Evolutionary conservation across 2,329 filamentous ascomycete genomes (phyloP).

Genomic region (Cordyceps cateniannulata): DNA sequence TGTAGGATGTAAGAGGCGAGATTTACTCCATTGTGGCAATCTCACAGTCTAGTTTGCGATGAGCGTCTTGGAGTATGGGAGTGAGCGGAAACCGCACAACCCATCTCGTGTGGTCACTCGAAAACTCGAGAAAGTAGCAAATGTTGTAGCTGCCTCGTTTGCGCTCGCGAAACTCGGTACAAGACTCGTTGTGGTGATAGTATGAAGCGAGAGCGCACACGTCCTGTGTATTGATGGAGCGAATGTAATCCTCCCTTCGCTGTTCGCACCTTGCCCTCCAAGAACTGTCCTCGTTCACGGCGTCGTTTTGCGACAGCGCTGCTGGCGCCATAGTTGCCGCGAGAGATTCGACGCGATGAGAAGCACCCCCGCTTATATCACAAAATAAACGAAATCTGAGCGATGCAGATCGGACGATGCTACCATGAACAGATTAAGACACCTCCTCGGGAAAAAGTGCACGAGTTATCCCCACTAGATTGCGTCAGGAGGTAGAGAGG

Average conservation of each 20-base stretch:
- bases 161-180: neutral
- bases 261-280: neutral
- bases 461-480: neutral
- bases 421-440: neutral
- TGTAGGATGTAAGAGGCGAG: neutral
- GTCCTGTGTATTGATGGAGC: neutral
- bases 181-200: neutral
- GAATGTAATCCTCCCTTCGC: neutral
- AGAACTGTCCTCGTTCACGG: neutral
- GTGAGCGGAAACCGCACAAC: conserved; percentile 7
- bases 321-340: neutral
- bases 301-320: neutral
- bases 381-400: neutral
- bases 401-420: conserved; percentile 1
- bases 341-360: neutral
- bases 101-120: neutral
- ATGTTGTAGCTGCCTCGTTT: conserved; percentile 4
- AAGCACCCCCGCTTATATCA: neutral
- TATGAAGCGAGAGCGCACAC: neutral
- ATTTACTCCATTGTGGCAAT: conserved; percentile 9
- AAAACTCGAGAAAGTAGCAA: conserved; percentile 5
- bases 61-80: neutral
- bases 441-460: neutral
- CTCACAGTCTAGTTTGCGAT: conserved; percentile 1
- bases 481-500: neutral